Conservation (phyloP, 78 protist species). For the Dictyostelium discoideum region dicty_2.7 NC_007089.4:4748001-4748500, state of each 20-base stretch:
- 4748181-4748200: neutral
- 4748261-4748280: neutral
- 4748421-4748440: slow-evolving; percentile 65
- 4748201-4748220: slow-evolving; percentile 17
- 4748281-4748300: neutral
- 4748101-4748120: slow-evolving; percentile 19
- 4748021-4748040: neutral
- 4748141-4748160: neutral
- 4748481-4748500: neutral
- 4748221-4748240: neutral
- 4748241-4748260: slow-evolving; percentile 45
- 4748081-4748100: slow-evolving; percentile 31
- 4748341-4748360: neutral
- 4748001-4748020: neutral
- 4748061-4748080: slow-evolving; percentile 10
- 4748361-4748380: neutral
- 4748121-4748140: neutral
- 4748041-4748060: neutral
- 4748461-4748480: slow-evolving; percentile 16
- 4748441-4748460: slow-evolving; percentile 36
- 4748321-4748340: slow-evolving; percentile 6
- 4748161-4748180: slow-evolving; percentile 23
- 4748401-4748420: slow-evolving; percentile 34
- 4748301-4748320: neutral
- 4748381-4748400: slow-evolving; percentile 13